A percentile compares a stretch with the other conserved stretches of the same genome.
Conservation (phyloP, 2,329 filamentous ascomycete genomes). For the Botrytis elliptica region DNA sequence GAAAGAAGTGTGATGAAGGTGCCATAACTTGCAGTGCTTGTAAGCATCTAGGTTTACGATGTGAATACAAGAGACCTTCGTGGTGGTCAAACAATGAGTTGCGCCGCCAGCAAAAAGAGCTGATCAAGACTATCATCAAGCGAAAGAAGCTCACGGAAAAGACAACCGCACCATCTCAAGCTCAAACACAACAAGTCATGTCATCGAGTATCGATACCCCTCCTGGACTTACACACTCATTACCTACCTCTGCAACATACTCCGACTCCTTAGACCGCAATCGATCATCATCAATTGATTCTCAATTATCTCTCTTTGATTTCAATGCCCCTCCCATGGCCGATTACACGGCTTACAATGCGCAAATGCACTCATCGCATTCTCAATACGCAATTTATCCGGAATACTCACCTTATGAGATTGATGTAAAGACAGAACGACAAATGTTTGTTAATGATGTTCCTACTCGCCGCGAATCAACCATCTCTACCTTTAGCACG, state of each 20-base stretch:
- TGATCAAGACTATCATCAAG: conserved; percentile 97
- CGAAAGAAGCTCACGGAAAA: conserved; percentile 93
- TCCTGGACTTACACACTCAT: conserved; percentile 75
- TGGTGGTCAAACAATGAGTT: conserved; percentile 97
- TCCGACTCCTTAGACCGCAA: conserved; percentile 72
- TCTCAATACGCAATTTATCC: conserved; percentile 48
- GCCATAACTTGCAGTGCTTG: conserved; percentile 62
- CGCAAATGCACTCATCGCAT: conserved; percentile 55
- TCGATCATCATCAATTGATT: conserved; percentile 76
- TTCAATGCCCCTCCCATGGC: conserved; percentile 59
- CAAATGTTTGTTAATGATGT: conserved; percentile 93
- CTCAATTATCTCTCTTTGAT: conserved; percentile 72
- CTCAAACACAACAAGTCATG: conserved; percentile 50
- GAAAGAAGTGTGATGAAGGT: conserved; percentile 70
- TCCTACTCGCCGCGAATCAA: conserved; percentile 79
- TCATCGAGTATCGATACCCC: conserved; percentile 59
- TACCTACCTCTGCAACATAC: conserved; percentile 77
- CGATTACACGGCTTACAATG: conserved; percentile 62
- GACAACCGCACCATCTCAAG: conserved; percentile 53
- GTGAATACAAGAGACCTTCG: conserved; percentile 93
- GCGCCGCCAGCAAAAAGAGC: conserved; percentile 82
- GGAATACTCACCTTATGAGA: conserved; percentile 79
- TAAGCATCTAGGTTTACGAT: conserved; percentile 72
- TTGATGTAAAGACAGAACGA: conserved; percentile 93
- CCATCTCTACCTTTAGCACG: conserved; percentile 90